These are phyloP conservation scores for Abelmoschus esculentus DNA, from an alignment of 345 rosid species.

Conservation along the genomic window DNA sequence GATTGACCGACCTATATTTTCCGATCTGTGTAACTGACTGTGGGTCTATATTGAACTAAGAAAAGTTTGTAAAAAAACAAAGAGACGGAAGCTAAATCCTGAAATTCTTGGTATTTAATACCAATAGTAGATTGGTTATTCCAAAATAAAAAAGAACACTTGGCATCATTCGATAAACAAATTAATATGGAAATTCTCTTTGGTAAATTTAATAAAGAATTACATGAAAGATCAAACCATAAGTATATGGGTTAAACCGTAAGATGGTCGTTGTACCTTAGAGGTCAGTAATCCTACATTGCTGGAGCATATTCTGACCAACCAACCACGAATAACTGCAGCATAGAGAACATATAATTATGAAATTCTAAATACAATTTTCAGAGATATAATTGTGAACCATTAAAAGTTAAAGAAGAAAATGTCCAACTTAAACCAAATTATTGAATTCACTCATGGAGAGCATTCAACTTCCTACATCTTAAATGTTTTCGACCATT, in stretches of 20 bases:
- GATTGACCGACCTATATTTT: background rate
- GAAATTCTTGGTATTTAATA: background rate
- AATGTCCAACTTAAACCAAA: background rate
- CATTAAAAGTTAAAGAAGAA: background rate
- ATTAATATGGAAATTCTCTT: background rate
- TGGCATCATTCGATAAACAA: background rate
- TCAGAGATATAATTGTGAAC: background rate
- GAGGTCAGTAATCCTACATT: constrained; percentile 42
- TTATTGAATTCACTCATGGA: background rate
- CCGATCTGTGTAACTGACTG: background rate
- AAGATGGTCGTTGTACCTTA: constrained; percentile 39
- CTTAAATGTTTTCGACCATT: background rate
- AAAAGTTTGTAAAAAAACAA: background rate
- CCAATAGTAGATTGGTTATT: background rate
- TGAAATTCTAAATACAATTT: background rate
- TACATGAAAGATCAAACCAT: background rate
- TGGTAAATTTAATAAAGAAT: background rate
- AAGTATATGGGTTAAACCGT: background rate
- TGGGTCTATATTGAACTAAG: background rate
- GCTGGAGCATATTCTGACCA: constrained; percentile 91
- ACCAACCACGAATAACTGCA: constrained; percentile 90
- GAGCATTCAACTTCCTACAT: background rate
- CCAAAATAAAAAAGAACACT: background rate
- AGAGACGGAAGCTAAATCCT: background rate
- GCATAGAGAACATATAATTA: background rate